A percentile compares a stretch with the other conserved stretches of the same genome.
phyloP scores from a whole-genome alignment of 1,284 basidiomycete genomes.

The Earliella scabrosa region DNA sequence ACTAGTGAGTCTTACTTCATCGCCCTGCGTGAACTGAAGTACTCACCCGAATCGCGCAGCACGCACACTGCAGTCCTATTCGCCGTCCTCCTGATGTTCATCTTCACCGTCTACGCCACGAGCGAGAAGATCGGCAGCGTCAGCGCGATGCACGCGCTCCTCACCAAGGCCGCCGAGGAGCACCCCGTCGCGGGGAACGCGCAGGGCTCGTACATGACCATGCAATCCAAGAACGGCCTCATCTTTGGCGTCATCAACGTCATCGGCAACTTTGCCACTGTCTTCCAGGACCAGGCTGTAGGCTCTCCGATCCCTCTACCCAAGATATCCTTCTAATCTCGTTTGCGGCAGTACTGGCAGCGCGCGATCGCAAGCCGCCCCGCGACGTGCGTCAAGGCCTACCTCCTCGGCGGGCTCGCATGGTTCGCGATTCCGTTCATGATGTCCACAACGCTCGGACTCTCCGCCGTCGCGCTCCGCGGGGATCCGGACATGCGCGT shows the following conservation, averaged over 20 bases:
- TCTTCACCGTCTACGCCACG: conserved; percentile 76
- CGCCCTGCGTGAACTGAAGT: too few relatives aligned
- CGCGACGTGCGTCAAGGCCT: conserved; percentile 85
- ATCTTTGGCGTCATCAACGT: conserved; percentile 92
- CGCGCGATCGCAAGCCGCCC: conserved; percentile 88
- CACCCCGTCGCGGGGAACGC: conserved; percentile 63
- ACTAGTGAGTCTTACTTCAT: conserved; percentile 32
- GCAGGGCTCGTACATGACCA: conserved; percentile 70
- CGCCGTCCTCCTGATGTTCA: conserved; percentile 75
- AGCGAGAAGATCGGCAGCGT: conserved; percentile 58
- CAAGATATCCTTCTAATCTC: too few relatives aligned
- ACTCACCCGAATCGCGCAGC: too few relatives aligned
- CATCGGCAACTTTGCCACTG: conserved; percentile 70
- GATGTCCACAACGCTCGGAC: conserved; percentile 81
- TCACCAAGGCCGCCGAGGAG: conserved; percentile 43
- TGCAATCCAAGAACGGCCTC: conserved; percentile 81
- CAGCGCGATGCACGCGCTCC: conserved; percentile 54
- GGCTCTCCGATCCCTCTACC: conserved; percentile 3
- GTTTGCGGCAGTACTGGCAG: conserved; percentile 79
- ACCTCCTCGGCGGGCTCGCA: conserved; percentile 86
- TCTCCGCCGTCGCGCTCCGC: conserved; percentile 80
- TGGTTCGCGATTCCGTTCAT: conserved; percentile 89
- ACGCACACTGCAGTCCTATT: conserved; percentile 85
- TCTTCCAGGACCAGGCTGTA: conserved; percentile 50
- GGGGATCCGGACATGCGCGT: conserved; percentile 71